A percentile compares a stretch with the other conserved stretches of the same genome.
Conservation (phyloP, 306 rosid species). For the Dalbergia oliveri region DNA sequence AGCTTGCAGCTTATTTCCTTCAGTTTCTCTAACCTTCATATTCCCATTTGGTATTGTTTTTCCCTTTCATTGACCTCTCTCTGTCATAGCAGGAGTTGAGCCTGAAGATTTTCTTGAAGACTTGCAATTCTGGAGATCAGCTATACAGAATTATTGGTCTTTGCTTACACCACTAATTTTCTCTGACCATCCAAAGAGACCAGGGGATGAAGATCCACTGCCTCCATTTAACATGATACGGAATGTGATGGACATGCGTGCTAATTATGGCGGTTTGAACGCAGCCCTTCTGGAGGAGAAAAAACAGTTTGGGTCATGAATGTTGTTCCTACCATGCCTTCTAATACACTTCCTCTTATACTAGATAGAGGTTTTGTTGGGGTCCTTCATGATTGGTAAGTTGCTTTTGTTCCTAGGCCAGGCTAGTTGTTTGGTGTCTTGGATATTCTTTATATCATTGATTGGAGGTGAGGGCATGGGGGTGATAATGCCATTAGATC, state of each 20-base stretch:
- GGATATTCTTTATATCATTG: not conserved
- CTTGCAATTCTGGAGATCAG: conserved; percentile 65
- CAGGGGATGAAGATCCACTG: conserved; percentile 92
- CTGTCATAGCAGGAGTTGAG: conserved; percentile 67
- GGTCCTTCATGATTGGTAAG: conserved; percentile 87
- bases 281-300: conserved; percentile 76
- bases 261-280: conserved; percentile 83
- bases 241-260: conserved; percentile 92
- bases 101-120: conserved; percentile 77
- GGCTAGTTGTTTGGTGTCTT: conserved; percentile 5
- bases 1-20: conserved; percentile 31
- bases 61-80: conserved; percentile 44
- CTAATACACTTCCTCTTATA: conserved; percentile 83
- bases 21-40: conserved; percentile 7
- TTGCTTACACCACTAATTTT: conserved; percentile 88
- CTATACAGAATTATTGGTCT: conserved; percentile 82
- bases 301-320: conserved; percentile 95
- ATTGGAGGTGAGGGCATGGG: not conserved
- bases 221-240: conserved; percentile 92
- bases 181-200: conserved; percentile 96
- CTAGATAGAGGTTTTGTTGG: conserved; percentile 85
- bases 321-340: conserved; percentile 73
- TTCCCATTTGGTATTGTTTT: conserved; percentile 1
- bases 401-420: conserved; percentile 24
- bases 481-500: not conserved